Evolutionary conservation across 768 basidiomycete genomes (phyloP).

Genomic region (Boletus sp.): DNA sequence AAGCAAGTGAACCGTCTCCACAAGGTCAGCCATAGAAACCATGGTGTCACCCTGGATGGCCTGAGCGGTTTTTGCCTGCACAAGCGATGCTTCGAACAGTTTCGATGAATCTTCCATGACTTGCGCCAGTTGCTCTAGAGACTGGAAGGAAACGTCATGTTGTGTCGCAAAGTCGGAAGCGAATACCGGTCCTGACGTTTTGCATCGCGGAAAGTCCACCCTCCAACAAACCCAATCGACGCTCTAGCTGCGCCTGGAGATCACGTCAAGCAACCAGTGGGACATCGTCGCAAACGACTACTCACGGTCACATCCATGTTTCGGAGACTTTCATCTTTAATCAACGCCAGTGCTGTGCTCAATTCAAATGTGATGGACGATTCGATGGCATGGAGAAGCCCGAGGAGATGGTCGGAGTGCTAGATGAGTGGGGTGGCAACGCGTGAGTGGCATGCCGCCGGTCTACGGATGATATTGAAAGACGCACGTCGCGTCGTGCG

Average conservation of each 20-base stretch:
- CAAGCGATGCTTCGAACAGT: constrained; percentile 32
- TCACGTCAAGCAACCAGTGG: constrained; percentile 3
- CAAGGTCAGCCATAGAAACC: constrained; percentile 36
- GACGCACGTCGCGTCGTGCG: constrained; percentile 23
- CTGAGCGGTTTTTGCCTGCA: constrained; percentile 33
- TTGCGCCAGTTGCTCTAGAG: constrained; percentile 17
- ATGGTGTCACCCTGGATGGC: constrained; percentile 38
- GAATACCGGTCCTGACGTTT: constrained; percentile 23
- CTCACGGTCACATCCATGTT: constrained; percentile 28
- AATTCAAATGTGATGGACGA: constrained; percentile 27
- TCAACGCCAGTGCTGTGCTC: constrained; percentile 23
- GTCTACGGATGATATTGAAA: neutral
- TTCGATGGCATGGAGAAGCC: constrained; percentile 21
- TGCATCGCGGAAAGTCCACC: constrained; percentile 28
- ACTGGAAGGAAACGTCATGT: constrained; percentile 21
- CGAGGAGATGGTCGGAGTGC: constrained; percentile 30
- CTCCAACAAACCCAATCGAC: constrained; percentile 27
- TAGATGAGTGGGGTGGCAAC: constrained; percentile 5
- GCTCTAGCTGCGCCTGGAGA: constrained; percentile 31
- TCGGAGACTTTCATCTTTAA: constrained; percentile 29
- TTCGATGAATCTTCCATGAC: constrained; percentile 23
- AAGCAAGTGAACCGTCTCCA: constrained; percentile 36
- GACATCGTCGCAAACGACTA: constrained; percentile 1
- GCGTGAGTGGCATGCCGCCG: neutral
- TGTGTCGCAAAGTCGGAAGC: constrained; percentile 8